phyloP scores from a whole-genome alignment of 176 grass and related monocot species.

The Raddia guianensis region DNA sequence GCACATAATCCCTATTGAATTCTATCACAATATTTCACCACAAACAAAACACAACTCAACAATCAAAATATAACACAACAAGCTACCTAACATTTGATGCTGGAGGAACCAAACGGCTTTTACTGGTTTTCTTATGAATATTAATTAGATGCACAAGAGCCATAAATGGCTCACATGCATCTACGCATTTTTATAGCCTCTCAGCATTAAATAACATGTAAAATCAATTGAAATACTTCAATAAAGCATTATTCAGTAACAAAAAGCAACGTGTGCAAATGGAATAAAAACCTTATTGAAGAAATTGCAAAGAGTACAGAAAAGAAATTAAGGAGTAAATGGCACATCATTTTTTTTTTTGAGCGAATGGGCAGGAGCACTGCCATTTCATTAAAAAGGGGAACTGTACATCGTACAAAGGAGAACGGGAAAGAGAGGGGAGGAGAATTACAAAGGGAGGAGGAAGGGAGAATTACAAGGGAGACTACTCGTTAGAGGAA shows the following conservation, averaged over 20 bases:
- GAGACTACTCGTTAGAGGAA: no score
- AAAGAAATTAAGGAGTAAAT: neutral
- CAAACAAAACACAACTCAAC: neutral
- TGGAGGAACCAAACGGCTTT: neutral
- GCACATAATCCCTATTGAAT: neutral
- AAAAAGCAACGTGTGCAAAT: neutral
- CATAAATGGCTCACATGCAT: neutral
- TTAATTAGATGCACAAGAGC: neutral
- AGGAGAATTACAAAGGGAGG: no score
- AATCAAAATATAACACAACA: neutral
- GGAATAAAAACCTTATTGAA: neutral
- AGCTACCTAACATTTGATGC: neutral
- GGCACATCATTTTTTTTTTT: neutral
- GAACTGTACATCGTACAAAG: no score
- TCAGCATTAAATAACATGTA: neutral
- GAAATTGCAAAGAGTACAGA: neutral
- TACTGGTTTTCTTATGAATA: neutral
- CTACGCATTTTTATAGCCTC: neutral
- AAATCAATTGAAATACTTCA: constrained; percentile 2
- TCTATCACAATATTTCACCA: neutral
- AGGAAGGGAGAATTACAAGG: no score
- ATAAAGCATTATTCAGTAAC: neutral
- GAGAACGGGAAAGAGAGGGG: no score
- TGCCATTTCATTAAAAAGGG: no score
- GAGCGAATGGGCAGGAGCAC: no score